phyloP scores from a whole-genome alignment of 2,329 filamentous ascomycete species.

The Tolypocladium capitatum region DNA sequence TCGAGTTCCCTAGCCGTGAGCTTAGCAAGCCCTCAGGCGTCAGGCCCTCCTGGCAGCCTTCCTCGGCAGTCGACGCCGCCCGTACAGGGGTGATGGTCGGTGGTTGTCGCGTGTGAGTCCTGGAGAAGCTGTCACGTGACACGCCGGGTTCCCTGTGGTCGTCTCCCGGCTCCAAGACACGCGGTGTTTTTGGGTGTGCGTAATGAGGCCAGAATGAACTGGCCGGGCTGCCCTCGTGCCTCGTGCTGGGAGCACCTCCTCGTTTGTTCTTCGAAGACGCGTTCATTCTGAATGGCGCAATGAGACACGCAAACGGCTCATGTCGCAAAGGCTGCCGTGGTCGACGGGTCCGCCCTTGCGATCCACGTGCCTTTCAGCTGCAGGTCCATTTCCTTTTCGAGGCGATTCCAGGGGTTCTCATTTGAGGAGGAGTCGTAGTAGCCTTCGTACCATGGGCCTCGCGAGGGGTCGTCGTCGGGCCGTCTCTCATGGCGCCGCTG shows the following conservation, averaged over 20 bases:
- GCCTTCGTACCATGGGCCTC: slow-evolving; percentile 43
- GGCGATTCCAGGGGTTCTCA: slow-evolving; percentile 56
- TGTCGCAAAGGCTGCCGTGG: not conserved
- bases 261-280: not conserved
- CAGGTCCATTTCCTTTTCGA: slow-evolving; percentile 36
- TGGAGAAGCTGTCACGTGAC: not conserved
- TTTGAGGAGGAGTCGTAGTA: slow-evolving; percentile 60
- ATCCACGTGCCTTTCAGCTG: slow-evolving; percentile 33
- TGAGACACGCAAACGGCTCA: not conserved
- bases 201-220: not conserved
- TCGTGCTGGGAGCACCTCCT: not conserved
- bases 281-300: not conserved
- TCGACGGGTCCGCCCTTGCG: slow-evolving; percentile 1
- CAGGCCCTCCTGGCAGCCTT: not conserved
- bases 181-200: not conserved
- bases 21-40: not conserved
- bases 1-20: not conserved
- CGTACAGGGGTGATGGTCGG: not conserved
- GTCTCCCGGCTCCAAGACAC: not conserved
- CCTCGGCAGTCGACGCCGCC: not conserved
- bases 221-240: not conserved
- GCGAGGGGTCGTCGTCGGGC: not conserved
- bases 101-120: not conserved
- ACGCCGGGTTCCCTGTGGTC: not conserved
- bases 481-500: not conserved